Evolutionary conservation across 805 yeast genomes (phyloP), one percentile per base, ranked within the genome.

Genomic region (Yarrowia yakushimensis): DNA sequence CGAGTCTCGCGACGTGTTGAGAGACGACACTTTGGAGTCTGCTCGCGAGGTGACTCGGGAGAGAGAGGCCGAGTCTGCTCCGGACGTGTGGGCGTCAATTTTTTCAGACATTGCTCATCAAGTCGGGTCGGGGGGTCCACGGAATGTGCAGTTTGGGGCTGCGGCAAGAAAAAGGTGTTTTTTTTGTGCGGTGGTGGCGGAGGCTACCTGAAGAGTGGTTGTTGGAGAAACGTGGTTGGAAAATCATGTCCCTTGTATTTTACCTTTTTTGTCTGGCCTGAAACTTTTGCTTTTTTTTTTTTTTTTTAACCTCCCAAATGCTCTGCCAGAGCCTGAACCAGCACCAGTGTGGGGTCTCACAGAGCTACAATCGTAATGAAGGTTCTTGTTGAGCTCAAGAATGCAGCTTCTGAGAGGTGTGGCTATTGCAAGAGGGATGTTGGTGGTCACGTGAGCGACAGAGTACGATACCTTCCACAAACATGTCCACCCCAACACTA

Each of bases 21-120:
- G 39, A 20, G 61, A 55, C 31, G 61, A 30, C 48, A 55, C 36
- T 28, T 41, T 39, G 48, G 61, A 41, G 30, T 20, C 39, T 27
- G 61, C 61, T 41, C 48, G 27, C 22, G 61, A 41, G 36, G 61
- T 41, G 46, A 30, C 61, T 25, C 60, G 13, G 60, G 60, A 55
- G 28, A 30, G 39, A 28, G 36, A 6, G 39, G 48, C 60, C 39
- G 61, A 55, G 30, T 39, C 61, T 23, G 36, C 48, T 23, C 59
- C 43, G 42, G 59, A 34, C 31, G 59, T 52, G 42, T 22, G 31
- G 59, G 59, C 43, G 43, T 52, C 59, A 36, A 36, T 30, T 52
- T 52, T 52, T 52, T 34, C 59, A 36, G 59, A 52, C 59, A 52
- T 52, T 43, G 59, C 43, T 23, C 59, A 52, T 52, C 43, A 20